Percentiles rank a stretch among this genome's conserved stretches.
Evolutionary conservation across 2,329 filamentous ascomycete species (phyloP).

Genomic region (Aspergillus ustus): DNA sequence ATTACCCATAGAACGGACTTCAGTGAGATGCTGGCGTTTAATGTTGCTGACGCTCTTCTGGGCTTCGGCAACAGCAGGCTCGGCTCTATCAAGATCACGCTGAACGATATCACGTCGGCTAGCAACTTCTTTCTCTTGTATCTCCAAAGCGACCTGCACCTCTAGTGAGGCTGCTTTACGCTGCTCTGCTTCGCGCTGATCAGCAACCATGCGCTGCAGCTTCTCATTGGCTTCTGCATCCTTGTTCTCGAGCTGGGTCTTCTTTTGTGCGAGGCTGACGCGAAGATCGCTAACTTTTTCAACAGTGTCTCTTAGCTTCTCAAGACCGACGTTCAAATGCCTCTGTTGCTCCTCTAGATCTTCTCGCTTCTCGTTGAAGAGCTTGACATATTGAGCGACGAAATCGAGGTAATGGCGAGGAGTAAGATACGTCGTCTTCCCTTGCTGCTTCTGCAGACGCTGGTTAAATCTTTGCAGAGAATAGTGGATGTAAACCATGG

Average conservation of each 20-base stretch:
- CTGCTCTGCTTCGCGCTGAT: slow-evolving; percentile 92
- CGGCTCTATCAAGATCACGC: slow-evolving; percentile 84
- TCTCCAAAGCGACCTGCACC: slow-evolving; percentile 83
- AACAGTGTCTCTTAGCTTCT: slow-evolving; percentile 95
- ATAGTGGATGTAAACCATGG: slow-evolving; percentile 99
- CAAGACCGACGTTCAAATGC: slow-evolving; percentile 95
- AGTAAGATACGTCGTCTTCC: slow-evolving; percentile 88
- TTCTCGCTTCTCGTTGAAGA: slow-evolving; percentile 98
- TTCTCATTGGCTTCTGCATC: slow-evolving; percentile 97
- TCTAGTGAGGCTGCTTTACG: slow-evolving; percentile 86
- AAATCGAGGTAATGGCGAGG: slow-evolving; percentile 98
- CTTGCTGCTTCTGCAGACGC: slow-evolving; percentile 88
- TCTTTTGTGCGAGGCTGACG: slow-evolving; percentile 90
- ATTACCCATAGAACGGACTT: slow-evolving; percentile 95
- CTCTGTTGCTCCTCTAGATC: slow-evolving; percentile 98
- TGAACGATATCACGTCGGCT: slow-evolving; percentile 81
- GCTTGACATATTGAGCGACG: slow-evolving; percentile 93
- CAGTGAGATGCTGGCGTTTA: slow-evolving; percentile 94
- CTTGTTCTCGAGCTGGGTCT: slow-evolving; percentile 89
- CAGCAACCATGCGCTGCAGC: slow-evolving; percentile 92
- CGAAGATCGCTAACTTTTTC: slow-evolving; percentile 95
- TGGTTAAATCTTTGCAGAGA: slow-evolving; percentile 89
- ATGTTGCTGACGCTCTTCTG: slow-evolving; percentile 98
- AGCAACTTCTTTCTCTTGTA: slow-evolving; percentile 87
- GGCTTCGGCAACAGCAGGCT: slow-evolving; percentile 90